Evolutionary conservation across 495 filamentous ascomycete species (phyloP), one percentile per base, ranked within the genome.

Genomic region (Tuber brumale): DNA sequence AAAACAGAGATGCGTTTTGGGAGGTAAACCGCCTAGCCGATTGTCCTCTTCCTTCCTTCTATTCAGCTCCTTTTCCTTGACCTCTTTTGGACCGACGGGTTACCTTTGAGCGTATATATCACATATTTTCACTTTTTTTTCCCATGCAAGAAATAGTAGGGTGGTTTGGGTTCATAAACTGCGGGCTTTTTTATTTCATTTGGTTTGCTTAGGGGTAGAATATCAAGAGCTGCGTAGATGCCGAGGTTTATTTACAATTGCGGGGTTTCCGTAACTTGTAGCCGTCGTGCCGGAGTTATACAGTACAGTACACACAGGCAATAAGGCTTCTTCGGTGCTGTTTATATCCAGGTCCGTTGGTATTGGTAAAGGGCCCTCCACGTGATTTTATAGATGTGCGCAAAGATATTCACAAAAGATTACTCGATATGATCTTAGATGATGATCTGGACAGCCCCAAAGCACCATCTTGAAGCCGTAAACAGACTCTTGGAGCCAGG

Each of bases 1-100:
- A 90, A 92, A 76, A 95, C 93, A 41, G 90, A 96, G 81, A 94
- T 98, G 89, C 89, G 93, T 48, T 90, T 94, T 82, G 95, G 95
- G 35, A 90, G 92, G 81, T 99, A 88, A 80, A 74, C 31, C 16
- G 43, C 37, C 23, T 51, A 27, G 51, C 10, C 51, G 7, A 27
- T 27, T 27, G 14, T 18, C 57, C 57, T 7, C 57, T 18, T 31
- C 57, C 2, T 31, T 12, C 27, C 27, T 27, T 27, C 31, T 35
- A 14, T 35, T 18, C 18, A 1, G 51, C 18, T 66, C 57, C n/a
- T 6, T 16, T 35, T 35, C 4, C 57, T 66, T 61, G 14, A 16
- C 57, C 35, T 66, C n/a, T 66, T 66, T 66, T 66, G 57, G 14
- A 27, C 16, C 31, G 27, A 35, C 57, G 3, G 27, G 57, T 31